Evolutionary conservation across 1,139 yeast species (phyloP).

Genomic region (Sugiyamaella xylanicola): DNA sequence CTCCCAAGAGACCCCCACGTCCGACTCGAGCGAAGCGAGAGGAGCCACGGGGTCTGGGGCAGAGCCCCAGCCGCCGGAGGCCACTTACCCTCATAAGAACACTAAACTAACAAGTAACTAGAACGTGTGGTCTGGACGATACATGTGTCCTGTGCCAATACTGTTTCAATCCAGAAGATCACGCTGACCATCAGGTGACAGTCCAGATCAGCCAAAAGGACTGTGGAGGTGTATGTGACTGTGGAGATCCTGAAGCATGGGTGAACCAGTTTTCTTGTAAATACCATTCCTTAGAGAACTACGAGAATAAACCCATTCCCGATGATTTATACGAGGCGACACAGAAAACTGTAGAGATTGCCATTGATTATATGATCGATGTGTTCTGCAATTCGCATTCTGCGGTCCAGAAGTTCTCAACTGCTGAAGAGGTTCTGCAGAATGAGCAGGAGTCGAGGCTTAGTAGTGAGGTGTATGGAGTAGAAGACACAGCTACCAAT

Average conservation of each 20-base stretch:
- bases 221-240: constrained; percentile 93
- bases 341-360: constrained; percentile 51
- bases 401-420: constrained; percentile 40
- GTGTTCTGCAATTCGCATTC: constrained; percentile 55
- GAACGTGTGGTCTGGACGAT: constrained; percentile 81
- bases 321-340: constrained; percentile 37
- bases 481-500: constrained; percentile 44
- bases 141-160: constrained; percentile 82
- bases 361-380: constrained; percentile 77
- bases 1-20: not conserved
- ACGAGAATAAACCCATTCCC: constrained; percentile 33
- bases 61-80: not conserved
- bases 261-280: constrained; percentile 56
- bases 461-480: constrained; percentile 45
- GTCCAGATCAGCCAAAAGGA: constrained; percentile 75
- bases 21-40: not conserved
- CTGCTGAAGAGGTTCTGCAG: constrained; percentile 32
- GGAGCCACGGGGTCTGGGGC: constrained; percentile 3
- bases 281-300: constrained; percentile 36
- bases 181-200: constrained; percentile 74
- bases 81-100: constrained; percentile 1
- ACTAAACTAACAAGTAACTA: no score
- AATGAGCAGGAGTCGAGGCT: constrained; percentile 43
- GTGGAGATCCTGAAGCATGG: constrained; percentile 91
- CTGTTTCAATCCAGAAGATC: constrained; percentile 73